These are phyloP conservation scores for Taxillus chinensis DNA, from an alignment of 164 flowering plant genomes.

Conservation along the genomic window DNA sequence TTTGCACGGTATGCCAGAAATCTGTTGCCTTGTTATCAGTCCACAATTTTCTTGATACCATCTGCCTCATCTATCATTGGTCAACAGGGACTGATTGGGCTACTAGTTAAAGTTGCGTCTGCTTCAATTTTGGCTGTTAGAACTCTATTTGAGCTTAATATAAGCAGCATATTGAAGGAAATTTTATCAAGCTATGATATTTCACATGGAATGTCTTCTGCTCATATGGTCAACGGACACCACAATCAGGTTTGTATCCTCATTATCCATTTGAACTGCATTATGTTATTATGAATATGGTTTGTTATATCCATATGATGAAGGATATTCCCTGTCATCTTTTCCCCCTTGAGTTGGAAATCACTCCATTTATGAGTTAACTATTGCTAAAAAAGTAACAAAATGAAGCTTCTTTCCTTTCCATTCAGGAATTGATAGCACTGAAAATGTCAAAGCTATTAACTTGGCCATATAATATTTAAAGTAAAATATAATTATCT, in stretches of 20 bases:
- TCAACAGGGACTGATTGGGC: conserved; percentile 67
- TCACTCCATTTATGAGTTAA: too few species aligned
- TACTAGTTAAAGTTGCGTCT: conserved; percentile 66
- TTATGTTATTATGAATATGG: background rate
- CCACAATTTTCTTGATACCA: background rate
- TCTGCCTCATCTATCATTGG: conserved; percentile 4
- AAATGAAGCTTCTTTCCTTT: too few species aligned
- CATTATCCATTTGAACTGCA: background rate
- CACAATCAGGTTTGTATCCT: conserved; percentile 45
- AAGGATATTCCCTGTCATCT: too few species aligned
- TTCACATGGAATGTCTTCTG: conserved; percentile 37
- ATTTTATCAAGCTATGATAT: conserved; percentile 41
- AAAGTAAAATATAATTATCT: too few species aligned
- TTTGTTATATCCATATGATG: too few species aligned
- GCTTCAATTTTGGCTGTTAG: conserved; percentile 56
- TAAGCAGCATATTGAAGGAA: conserved; percentile 51
- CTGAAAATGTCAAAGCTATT: too few species aligned
- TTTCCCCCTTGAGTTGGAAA: too few species aligned
- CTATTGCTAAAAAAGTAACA: too few species aligned
- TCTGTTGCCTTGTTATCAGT: background rate
- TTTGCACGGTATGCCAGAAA: conserved; percentile 41
- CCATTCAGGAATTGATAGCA: too few species aligned
- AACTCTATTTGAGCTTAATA: conserved; percentile 66
- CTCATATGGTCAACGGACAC: conserved; percentile 30
- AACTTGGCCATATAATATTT: too few species aligned